These are phyloP conservation scores for Barbatosphaeria neglecta DNA, from an alignment of 495 filamentous ascomycete species.

Conservation along the genomic window DNA sequence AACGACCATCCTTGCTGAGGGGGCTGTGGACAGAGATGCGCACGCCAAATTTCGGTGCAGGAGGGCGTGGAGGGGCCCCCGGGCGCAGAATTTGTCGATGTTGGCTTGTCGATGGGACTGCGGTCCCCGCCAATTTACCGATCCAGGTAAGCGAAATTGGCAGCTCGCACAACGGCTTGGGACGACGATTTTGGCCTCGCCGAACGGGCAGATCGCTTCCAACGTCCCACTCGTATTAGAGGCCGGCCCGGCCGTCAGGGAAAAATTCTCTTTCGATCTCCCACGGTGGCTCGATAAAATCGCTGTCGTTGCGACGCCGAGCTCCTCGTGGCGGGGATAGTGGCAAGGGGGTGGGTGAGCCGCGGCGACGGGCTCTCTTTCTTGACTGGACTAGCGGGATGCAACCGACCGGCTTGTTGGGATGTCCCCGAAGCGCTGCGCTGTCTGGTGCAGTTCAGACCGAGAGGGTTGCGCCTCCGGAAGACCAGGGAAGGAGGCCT, in stretches of 20 bases:
- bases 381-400: too few species aligned
- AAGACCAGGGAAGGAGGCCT: background rate
- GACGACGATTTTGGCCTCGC: background rate
- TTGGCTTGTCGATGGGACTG: background rate
- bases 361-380: too few species aligned
- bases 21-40: slow-evolving; percentile 6
- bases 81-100: background rate
- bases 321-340: background rate
- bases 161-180: background rate
- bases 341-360: too few species aligned
- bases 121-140: background rate
- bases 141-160: slow-evolving; percentile 1
- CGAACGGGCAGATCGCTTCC: background rate
- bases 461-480: too few species aligned
- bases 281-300: background rate
- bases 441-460: too few species aligned
- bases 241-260: background rate
- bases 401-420: too few species aligned
- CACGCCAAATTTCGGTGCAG: slow-evolving; percentile 2
- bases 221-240: background rate
- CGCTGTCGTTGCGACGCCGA: background rate
- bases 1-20: slow-evolving; percentile 8
- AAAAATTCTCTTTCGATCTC: background rate
- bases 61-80: slow-evolving; percentile 10
- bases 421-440: too few species aligned